A percentile compares a stretch with the other conserved stretches of the same genome.
phyloP scores from a whole-genome alignment of 495 filamentous ascomycete genomes.

The Clohesyomyces aquaticus region DNA sequence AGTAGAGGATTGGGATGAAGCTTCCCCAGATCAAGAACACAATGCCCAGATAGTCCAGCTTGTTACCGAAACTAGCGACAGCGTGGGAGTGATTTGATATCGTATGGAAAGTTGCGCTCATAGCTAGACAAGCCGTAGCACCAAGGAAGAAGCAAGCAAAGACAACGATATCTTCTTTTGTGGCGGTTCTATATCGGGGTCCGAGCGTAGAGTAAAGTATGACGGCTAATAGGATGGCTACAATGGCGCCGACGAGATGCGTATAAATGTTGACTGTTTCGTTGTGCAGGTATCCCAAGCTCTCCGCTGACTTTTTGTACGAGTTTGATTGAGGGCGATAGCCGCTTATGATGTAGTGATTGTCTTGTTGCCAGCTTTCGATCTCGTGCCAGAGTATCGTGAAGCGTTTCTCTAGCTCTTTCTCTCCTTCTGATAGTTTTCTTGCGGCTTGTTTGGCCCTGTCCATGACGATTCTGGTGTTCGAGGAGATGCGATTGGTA shows the following conservation, averaged over 20 bases:
- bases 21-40: conserved; percentile 86
- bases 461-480: conserved; percentile 32
- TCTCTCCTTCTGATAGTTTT: conserved; percentile 26
- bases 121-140: conserved; percentile 75
- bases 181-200: conserved; percentile 70
- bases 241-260: conserved; percentile 70
- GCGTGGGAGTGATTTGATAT: conserved; percentile 67
- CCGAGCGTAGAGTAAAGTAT: conserved; percentile 56
- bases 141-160: conserved; percentile 81
- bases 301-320: conserved; percentile 64
- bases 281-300: conserved; percentile 80
- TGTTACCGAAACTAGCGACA: conserved; percentile 65
- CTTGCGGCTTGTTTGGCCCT: conserved; percentile 30
- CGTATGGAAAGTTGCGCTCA: conserved; percentile 80
- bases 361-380: conserved; percentile 73
- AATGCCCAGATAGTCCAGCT: conserved; percentile 90
- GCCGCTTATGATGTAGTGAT: conserved; percentile 71
- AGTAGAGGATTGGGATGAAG: conserved; percentile 84
- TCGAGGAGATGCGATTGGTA: neutral
- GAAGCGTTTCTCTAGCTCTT: conserved; percentile 38
- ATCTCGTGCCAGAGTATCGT: conserved; percentile 66
- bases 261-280: conserved; percentile 95
- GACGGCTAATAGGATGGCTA: conserved; percentile 50
- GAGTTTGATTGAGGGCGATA: conserved; percentile 74
- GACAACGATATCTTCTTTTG: conserved; percentile 65